Conservation (phyloP, 2,329 filamentous ascomycete genomes). For the Penicillium sp. region DNA sequence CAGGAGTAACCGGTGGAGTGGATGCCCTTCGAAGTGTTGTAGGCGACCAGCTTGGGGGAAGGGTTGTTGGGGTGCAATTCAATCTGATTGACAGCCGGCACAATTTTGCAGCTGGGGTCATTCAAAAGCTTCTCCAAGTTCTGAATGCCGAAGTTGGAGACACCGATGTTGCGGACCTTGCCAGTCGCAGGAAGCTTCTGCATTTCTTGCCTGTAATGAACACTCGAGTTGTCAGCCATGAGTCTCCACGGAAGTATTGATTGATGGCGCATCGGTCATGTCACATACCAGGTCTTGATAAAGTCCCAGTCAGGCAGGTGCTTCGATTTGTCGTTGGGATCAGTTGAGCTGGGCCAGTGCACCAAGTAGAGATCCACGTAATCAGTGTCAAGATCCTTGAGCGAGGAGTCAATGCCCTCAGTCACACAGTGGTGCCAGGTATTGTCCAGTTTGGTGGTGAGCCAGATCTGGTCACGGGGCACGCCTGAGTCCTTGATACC, state of each 20-base stretch:
- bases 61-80: constrained; percentile 66
- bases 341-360: constrained; percentile 63
- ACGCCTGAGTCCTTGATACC: constrained; percentile 67
- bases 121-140: constrained; percentile 76
- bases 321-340: constrained; percentile 54
- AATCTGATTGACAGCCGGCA: constrained; percentile 55
- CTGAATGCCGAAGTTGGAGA: constrained; percentile 80
- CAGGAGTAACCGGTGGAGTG: constrained; percentile 58
- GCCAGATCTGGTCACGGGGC: constrained; percentile 64
- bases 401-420: constrained; percentile 60
- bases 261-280: background rate
- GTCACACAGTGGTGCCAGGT: constrained; percentile 62
- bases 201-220: constrained; percentile 33
- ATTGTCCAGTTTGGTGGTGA: constrained; percentile 70
- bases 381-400: constrained; percentile 63
- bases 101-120: constrained; percentile 57
- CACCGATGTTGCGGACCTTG: constrained; percentile 77
- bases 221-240: background rate
- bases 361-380: constrained; percentile 74
- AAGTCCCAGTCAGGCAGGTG: constrained; percentile 77
- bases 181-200: constrained; percentile 48
- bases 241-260: too few species aligned
- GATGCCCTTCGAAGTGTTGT: constrained; percentile 54
- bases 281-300: constrained; percentile 64
- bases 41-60: constrained; percentile 58